A percentile compares a stretch with the other conserved stretches of the same genome.
phyloP scores from a whole-genome alignment of 306 rosid species.

The Pachyrhizus erosus region DNA sequence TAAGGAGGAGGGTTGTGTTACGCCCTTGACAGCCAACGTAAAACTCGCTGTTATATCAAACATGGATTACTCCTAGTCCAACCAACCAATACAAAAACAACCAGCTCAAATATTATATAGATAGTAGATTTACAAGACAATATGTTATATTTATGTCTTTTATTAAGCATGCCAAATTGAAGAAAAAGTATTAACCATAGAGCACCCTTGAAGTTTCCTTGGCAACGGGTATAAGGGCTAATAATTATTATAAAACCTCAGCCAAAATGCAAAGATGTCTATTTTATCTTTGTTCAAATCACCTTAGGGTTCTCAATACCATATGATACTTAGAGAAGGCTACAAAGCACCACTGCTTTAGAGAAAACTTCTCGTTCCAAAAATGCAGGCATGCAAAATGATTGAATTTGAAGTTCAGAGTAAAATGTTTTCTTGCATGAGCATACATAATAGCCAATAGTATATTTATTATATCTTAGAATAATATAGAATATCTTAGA shows the following conservation, averaged over 20 bases:
- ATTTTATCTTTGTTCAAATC: neutral
- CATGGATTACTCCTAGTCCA: neutral
- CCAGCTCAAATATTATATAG: neutral
- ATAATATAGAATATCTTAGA: neutral
- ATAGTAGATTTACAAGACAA: neutral
- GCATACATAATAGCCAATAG: neutral
- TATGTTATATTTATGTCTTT: neutral
- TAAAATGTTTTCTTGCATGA: neutral
- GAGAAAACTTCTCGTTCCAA: neutral
- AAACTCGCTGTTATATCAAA: too few relatives aligned
- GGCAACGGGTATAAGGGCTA: neutral
- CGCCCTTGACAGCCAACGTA: too few relatives aligned
- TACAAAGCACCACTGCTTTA: neutral
- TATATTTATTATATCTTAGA: neutral
- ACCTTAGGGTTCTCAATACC: neutral
- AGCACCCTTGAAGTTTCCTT: neutral
- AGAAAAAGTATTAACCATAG: neutral
- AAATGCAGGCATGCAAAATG: neutral
- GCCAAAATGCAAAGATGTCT: conserved; percentile 10
- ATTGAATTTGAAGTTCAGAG: neutral
- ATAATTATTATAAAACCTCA: conserved; percentile 19
- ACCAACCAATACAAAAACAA: conserved; percentile 10
- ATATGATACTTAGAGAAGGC: neutral
- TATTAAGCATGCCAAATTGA: neutral
- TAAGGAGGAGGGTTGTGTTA: too few relatives aligned